Conservation (phyloP, 768 basidiomycete genomes). For the Lactarius sp. region DNA sequence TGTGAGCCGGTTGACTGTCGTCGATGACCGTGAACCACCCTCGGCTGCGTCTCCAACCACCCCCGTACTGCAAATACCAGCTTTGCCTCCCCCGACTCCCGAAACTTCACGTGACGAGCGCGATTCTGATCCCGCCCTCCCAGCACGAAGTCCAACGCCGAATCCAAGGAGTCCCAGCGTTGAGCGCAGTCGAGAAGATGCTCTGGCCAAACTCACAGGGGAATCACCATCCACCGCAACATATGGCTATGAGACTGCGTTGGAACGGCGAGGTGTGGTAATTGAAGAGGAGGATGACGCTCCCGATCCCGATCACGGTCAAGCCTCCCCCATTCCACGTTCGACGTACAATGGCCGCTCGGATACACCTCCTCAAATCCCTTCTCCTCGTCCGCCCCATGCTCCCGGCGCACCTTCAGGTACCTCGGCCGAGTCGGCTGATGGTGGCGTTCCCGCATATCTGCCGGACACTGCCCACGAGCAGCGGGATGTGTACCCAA, state of each 20-base stretch:
- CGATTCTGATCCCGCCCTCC: not conserved
- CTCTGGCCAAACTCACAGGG: slow-evolving; percentile 24
- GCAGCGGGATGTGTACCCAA: slow-evolving; percentile 55
- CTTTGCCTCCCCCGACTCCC: slow-evolving; percentile 15
- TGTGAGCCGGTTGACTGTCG: slow-evolving; percentile 27
- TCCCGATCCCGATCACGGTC: slow-evolving; percentile 26
- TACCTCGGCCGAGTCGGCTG: slow-evolving; percentile 42
- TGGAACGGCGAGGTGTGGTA: slow-evolving; percentile 23
- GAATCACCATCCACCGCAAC: slow-evolving; percentile 6
- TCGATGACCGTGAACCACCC: slow-evolving; percentile 32
- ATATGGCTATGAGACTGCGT: slow-evolving; percentile 20
- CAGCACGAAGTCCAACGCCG: slow-evolving; percentile 21
- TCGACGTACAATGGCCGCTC: slow-evolving; percentile 41
- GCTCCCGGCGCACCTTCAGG: slow-evolving; percentile 49
- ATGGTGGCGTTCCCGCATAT: slow-evolving; percentile 48
- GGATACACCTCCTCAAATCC: slow-evolving; percentile 36
- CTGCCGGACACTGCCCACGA: slow-evolving; percentile 43
- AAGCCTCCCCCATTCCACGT: slow-evolving; percentile 36
- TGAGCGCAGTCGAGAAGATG: slow-evolving; percentile 24
- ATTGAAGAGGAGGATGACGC: slow-evolving; percentile 26
- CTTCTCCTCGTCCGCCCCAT: slow-evolving; percentile 41
- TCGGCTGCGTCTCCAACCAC: slow-evolving; percentile 27
- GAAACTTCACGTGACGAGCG: slow-evolving; percentile 18
- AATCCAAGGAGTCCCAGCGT: slow-evolving; percentile 23
- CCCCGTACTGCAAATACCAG: slow-evolving; percentile 16